Base-by-base conservation (phyloP, 371 early-diverging fungal species). In the Dichotomocladium elegans region DNA sequence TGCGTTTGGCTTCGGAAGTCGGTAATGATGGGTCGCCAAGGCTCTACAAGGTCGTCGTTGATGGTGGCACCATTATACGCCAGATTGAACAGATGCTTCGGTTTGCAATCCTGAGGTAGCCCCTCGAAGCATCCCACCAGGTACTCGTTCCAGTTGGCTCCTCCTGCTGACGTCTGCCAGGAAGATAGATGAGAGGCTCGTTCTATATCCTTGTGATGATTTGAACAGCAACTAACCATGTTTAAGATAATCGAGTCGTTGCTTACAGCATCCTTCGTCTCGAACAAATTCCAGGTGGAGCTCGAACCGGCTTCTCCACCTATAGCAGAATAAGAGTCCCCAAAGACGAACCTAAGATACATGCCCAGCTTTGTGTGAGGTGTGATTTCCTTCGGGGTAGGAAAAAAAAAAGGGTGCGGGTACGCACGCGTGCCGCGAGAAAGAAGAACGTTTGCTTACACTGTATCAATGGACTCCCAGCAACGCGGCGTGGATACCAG, bases 51-150 rank as follows among this genome's bases (percentile, higher is more conserved):
- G 2, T 11, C 5, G 2, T 4, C 24, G 33, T 48, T 31, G 21
- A 48, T 35, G 3, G 49, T 48, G 22, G 49, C 49, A 35, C 49
- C 49, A 25, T 48, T 48, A 22, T 48, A 48, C 35, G 49, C 49
- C 35, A 48, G 0, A 24, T 48, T 48, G 25, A 34, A 48, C 12
- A 48, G 21, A 24, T 48, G 49, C 5, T 5, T 37, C 2, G 35
- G n/a, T n/a, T n/a, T n/a, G 21, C 49, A 48, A 21, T 48, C 35
- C 22, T 48, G 49, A 11, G 49, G 49, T 0, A 8, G 33, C 6
- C 49, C 49, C 26, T 48, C 37, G 26, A n/a, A 48, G 33, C 49
- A 48, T 6, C 35, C 35, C 3, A 35, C 35, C 12, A 48, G 5
- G 15, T 48, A 48, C 15, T 48, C 35, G 17, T 33, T 48, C 49